phyloP scores from a whole-genome alignment of 352 stramenopile species.

The Phytophthora capsici region DNA sequence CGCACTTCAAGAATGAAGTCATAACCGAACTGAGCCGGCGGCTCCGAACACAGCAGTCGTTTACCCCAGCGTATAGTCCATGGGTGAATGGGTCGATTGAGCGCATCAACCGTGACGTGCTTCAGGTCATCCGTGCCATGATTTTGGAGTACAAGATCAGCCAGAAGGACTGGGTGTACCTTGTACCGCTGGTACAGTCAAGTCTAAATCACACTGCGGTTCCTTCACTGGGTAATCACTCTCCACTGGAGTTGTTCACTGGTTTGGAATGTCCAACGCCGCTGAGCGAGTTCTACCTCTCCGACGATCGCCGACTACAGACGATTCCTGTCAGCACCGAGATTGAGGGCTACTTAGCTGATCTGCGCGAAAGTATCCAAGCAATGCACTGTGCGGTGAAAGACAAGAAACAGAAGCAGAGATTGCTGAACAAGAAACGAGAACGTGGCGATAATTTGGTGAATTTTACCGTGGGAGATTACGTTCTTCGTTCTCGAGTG shows the following conservation, averaged over 20 bases:
- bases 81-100: background rate
- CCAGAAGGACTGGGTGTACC: background rate
- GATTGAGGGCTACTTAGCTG: background rate
- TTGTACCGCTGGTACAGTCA: conserved; percentile 15
- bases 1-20: too few species aligned
- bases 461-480: background rate
- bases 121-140: background rate
- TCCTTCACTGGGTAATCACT: background rate
- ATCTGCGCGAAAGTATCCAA: background rate
- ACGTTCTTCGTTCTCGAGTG: background rate
- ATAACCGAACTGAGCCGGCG: too few species aligned
- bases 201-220: conserved; percentile 15
- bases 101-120: background rate
- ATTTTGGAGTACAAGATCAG: background rate
- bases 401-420: background rate
- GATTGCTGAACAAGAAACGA: background rate
- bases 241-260: background rate
- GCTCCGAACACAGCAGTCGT: background rate
- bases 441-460: background rate
- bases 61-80: background rate
- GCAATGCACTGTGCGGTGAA: background rate
- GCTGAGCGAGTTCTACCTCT: background rate
- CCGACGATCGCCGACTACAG: background rate
- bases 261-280: background rate
- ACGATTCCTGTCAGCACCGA: background rate